Evolutionary conservation across 176 grass and related monocot genomes (phyloP).

Genomic region (Coix lacrymajobi): DNA sequence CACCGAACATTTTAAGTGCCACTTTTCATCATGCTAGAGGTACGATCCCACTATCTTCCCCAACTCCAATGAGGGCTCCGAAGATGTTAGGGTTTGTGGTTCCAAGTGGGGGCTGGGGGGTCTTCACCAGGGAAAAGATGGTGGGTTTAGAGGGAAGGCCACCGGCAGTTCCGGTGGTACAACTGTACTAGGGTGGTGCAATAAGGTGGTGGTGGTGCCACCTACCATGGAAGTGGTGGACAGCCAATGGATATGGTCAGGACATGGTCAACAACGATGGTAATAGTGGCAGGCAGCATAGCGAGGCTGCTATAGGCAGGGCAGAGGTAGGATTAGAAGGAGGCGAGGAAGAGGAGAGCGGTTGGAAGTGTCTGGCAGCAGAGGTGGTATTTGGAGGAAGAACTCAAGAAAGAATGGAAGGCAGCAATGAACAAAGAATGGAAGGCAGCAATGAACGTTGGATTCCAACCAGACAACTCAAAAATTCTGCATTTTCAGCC

Average conservation of each 20-base stretch:
- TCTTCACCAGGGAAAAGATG: neutral
- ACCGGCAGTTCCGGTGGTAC: neutral
- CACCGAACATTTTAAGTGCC: neutral
- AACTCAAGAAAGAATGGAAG: too few relatives aligned
- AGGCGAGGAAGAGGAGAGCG: too few relatives aligned
- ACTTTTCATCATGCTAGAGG: neutral
- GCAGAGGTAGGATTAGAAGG: too few relatives aligned
- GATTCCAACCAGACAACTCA: neutral
- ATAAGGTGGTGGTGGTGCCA: neutral
- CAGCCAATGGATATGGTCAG: neutral
- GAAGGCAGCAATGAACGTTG: neutral
- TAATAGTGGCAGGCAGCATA: neutral
- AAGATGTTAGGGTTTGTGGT: neutral
- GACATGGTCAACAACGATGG: neutral
- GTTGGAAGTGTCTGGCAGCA: too few relatives aligned
- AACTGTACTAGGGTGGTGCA: neutral
- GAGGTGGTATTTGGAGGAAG: too few relatives aligned
- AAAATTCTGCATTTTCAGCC: neutral
- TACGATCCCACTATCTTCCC: too few relatives aligned
- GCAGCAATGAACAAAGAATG: neutral
- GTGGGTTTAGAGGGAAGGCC: neutral
- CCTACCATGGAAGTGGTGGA: neutral
- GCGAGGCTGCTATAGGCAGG: neutral
- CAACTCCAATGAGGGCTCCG: too few relatives aligned
- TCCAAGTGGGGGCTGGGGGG: neutral